Conservation (phyloP, 2,329 filamentous ascomycete genomes). For the Sporothrix pallida region DNA sequence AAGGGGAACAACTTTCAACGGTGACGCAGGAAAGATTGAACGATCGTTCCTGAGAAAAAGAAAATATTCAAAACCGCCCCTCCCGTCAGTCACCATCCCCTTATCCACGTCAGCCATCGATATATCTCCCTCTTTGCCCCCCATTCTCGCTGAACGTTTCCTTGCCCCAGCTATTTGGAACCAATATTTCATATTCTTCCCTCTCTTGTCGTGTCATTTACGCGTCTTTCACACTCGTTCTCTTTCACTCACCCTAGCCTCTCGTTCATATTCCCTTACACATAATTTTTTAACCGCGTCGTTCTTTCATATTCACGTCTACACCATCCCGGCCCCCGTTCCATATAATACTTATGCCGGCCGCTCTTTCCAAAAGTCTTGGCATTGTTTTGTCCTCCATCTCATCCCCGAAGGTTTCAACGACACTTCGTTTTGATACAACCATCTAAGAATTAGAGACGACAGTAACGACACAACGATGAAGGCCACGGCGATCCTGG, state of each 20-base stretch:
- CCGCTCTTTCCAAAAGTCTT: neutral
- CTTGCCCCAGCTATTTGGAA: neutral
- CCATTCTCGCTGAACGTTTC: neutral
- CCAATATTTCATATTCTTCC: neutral
- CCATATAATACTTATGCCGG: neutral
- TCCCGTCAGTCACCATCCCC: neutral
- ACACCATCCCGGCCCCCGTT: neutral
- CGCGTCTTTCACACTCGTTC: neutral
- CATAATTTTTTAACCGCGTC: neutral
- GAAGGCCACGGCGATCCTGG: slow-evolving; percentile 22
- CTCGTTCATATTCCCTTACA: neutral
- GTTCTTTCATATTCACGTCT: too few species aligned
- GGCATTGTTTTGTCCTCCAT: neutral
- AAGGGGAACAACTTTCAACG: neutral
- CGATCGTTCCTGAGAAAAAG: neutral
- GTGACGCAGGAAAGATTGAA: too few species aligned
- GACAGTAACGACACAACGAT: neutral
- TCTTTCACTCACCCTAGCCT: neutral
- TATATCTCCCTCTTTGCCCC: neutral
- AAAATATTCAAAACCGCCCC: neutral
- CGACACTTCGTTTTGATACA: too few species aligned
- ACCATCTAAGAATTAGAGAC: neutral
- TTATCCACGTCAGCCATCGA: neutral
- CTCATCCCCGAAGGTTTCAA: neutral
- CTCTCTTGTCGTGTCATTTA: neutral